Percentiles rank a stretch among this genome's conserved stretches.
These are phyloP conservation scores for Dysphania ambrosioides DNA, from an alignment of 148 eudicot species.

Conservation along the genomic window DNA sequence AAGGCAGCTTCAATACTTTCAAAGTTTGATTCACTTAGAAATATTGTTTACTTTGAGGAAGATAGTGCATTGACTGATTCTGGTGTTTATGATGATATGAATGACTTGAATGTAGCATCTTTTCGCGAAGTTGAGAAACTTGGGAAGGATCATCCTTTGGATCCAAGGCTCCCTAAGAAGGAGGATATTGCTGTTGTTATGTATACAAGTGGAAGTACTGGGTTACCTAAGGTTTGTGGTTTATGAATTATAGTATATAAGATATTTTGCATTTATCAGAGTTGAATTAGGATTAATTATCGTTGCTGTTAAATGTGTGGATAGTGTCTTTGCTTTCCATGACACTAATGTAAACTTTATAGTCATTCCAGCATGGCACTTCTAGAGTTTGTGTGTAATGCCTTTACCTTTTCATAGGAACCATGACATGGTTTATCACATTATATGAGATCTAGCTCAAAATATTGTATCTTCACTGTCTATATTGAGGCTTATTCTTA, in stretches of 20 bases:
- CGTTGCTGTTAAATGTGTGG: not conserved
- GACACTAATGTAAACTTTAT: not conserved
- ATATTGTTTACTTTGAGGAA: conserved; percentile 72
- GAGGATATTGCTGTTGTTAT: conserved; percentile 85
- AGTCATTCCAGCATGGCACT: not conserved
- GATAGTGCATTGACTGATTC: conserved; percentile 46
- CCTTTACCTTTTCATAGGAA: not conserved
- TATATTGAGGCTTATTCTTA: not conserved
- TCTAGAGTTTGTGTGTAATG: not conserved
- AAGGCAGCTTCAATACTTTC: conserved; percentile 71
- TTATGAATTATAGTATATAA: not conserved
- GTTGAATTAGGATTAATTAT: not conserved
- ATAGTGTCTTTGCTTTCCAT: not conserved
- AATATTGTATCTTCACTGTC: not conserved
- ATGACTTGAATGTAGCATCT: conserved; percentile 50
- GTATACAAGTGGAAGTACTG: conserved; percentile 99
- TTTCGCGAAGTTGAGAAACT: conserved; percentile 71
- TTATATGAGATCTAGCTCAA: not conserved
- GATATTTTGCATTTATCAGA: not conserved
- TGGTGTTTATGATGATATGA: conserved; percentile 27
- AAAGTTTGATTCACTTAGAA: conserved; percentile 55
- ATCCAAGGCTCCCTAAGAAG: conserved; percentile 69
- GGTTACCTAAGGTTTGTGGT: conserved; percentile 77
- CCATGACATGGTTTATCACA: not conserved
- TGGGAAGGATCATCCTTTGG: conserved; percentile 55